Evolutionary conservation across 2,329 filamentous ascomycete species (phyloP).

Genomic region (Fusarium haematococcum): DNA sequence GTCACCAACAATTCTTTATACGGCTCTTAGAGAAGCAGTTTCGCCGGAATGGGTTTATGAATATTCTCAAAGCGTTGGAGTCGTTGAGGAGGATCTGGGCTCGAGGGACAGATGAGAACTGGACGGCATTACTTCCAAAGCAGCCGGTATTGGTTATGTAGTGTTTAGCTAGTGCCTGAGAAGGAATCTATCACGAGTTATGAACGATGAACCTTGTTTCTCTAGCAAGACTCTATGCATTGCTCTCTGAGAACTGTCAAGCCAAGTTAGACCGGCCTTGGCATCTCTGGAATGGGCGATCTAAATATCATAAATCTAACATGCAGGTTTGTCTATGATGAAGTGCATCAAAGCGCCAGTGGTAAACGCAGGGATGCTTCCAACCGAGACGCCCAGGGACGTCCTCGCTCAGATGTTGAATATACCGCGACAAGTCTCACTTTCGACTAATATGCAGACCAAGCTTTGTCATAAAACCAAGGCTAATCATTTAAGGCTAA

Average conservation of each 20-base stretch:
- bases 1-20: slow-evolving; percentile 37
- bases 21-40: slow-evolving; percentile 30
- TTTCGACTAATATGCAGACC: neutral
- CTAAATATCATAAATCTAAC: neutral
- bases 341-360: neutral
- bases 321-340: neutral
- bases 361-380: neutral
- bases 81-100: slow-evolving; percentile 37
- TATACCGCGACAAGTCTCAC: neutral
- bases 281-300: neutral
- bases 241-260: neutral
- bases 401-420: neutral
- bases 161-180: neutral
- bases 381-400: neutral
- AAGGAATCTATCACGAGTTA: neutral
- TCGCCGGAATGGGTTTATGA: slow-evolving; percentile 34
- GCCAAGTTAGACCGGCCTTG: neutral
- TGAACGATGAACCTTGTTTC: neutral
- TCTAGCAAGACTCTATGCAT: neutral
- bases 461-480: neutral
- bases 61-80: slow-evolving; percentile 37
- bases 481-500: neutral
- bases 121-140: slow-evolving; percentile 35
- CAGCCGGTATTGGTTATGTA: slow-evolving; percentile 42
- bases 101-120: slow-evolving; percentile 21